Conservation (phyloP, 768 basidiomycete genomes). For the Collybia nuda region DNA sequence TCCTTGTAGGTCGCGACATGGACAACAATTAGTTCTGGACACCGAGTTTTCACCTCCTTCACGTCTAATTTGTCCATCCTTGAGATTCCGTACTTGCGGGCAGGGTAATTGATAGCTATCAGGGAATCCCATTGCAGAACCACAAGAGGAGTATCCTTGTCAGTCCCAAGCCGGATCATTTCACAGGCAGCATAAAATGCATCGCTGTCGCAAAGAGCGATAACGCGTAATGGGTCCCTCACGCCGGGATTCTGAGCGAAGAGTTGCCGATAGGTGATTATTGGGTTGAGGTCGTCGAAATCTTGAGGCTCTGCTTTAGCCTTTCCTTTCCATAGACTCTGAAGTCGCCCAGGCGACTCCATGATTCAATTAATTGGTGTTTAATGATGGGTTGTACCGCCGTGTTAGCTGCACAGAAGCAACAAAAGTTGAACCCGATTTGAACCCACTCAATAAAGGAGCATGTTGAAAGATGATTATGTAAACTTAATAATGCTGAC, state of each 20-base stretch:
- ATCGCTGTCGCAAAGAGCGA: constrained; percentile 90
- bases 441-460: neutral
- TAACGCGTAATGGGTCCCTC: constrained; percentile 75
- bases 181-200: constrained; percentile 88
- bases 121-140: constrained; percentile 87
- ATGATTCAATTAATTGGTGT: neutral
- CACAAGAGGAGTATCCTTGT: constrained; percentile 64
- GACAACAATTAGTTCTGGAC: constrained; percentile 80
- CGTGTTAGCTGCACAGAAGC: neutral
- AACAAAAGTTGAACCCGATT: no score
- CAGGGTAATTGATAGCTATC: constrained; percentile 96
- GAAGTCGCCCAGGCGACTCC: constrained; percentile 2
- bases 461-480: no score
- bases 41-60: constrained; percentile 81
- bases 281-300: constrained; percentile 61
- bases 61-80: constrained; percentile 69
- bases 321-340: constrained; percentile 54
- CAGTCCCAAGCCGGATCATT: constrained; percentile 71
- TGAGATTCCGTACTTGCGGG: constrained; percentile 91
- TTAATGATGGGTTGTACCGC: neutral
- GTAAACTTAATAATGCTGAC: no score
- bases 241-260: constrained; percentile 67
- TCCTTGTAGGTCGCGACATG: constrained; percentile 96
- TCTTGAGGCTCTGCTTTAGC: constrained; percentile 42
- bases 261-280: constrained; percentile 79